Evolutionary conservation across 1,139 yeast species (phyloP).

Genomic region (Blastobotrys arbuscula): DNA sequence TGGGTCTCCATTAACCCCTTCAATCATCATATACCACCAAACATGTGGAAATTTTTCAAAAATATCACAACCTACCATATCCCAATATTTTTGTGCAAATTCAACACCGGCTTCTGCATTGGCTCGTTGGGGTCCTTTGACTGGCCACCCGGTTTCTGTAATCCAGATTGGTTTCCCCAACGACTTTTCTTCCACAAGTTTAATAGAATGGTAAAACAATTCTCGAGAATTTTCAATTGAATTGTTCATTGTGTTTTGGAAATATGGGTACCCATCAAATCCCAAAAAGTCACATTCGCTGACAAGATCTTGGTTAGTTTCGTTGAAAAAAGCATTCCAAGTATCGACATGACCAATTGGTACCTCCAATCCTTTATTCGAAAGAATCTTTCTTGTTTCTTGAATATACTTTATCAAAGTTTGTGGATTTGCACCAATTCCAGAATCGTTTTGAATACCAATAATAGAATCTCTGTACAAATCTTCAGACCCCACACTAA

Average conservation of each 20-base stretch:
- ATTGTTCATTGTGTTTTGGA: slow-evolving; percentile 26
- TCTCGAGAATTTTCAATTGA: slow-evolving; percentile 18
- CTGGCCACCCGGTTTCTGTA: slow-evolving; percentile 77
- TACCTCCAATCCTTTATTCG: slow-evolving; percentile 17
- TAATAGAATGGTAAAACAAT: slow-evolving; percentile 18
- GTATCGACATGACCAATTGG: slow-evolving; percentile 26
- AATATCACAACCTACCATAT: slow-evolving; percentile 23
- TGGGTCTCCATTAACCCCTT: slow-evolving; percentile 19
- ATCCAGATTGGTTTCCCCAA: slow-evolving; percentile 73
- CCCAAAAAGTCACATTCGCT: slow-evolving; percentile 21
- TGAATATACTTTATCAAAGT: slow-evolving; percentile 60
- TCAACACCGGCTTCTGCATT: slow-evolving; percentile 19
- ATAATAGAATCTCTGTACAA: slow-evolving; percentile 57
- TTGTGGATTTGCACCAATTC: slow-evolving; percentile 54
- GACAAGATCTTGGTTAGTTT: slow-evolving; percentile 21
- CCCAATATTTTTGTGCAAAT: slow-evolving; percentile 25
- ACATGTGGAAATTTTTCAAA: slow-evolving; percentile 18
- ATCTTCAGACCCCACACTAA: slow-evolving; percentile 89
- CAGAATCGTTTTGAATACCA: slow-evolving; percentile 26
- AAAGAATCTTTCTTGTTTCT: slow-evolving; percentile 52
- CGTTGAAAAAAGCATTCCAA: slow-evolving; percentile 27
- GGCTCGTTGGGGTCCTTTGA: slow-evolving; percentile 19
- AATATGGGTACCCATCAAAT: slow-evolving; percentile 24
- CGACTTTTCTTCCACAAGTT: slow-evolving; percentile 18
- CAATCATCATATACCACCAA: slow-evolving; percentile 25